Evolutionary conservation across 305 asterid genomes (phyloP).

Genomic region (Coffea humblotiana): DNA sequence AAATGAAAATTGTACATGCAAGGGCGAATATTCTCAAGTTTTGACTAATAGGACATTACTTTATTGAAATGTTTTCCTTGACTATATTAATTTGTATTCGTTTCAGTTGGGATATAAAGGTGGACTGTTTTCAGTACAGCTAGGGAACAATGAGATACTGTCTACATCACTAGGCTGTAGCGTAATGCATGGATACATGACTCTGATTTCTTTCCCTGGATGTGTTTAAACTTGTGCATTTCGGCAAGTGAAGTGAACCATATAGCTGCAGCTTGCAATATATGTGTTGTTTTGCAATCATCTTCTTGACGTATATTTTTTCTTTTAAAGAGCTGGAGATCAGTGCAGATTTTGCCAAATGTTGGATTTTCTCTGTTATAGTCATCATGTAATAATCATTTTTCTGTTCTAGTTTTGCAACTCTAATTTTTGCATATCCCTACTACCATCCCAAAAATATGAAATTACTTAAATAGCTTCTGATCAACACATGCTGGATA

Average conservation of each 20-base stretch:
- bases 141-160: constrained; percentile 1
- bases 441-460: not conserved
- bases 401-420: not conserved
- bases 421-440: not conserved
- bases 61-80: not conserved
- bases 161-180: constrained; percentile 3
- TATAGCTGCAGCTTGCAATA: not conserved
- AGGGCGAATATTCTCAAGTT: not conserved
- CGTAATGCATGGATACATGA: not conserved
- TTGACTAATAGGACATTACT: not conserved
- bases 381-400: not conserved
- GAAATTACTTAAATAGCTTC: not conserved
- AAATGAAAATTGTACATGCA: not conserved
- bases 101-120: constrained; percentile 15
- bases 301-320: not conserved
- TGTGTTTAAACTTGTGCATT: constrained; percentile 13
- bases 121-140: constrained; percentile 4
- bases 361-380: not conserved
- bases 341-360: not conserved
- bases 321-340: no score
- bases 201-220: not conserved
- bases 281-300: not conserved
- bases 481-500: not conserved
- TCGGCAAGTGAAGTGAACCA: constrained; percentile 1
- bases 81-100: constrained; percentile 6